Percentiles rank a stretch among this genome's conserved stretches.
Conservation (phyloP, 1,284 basidiomycete species). For the Inonotus obliquus region DNA sequence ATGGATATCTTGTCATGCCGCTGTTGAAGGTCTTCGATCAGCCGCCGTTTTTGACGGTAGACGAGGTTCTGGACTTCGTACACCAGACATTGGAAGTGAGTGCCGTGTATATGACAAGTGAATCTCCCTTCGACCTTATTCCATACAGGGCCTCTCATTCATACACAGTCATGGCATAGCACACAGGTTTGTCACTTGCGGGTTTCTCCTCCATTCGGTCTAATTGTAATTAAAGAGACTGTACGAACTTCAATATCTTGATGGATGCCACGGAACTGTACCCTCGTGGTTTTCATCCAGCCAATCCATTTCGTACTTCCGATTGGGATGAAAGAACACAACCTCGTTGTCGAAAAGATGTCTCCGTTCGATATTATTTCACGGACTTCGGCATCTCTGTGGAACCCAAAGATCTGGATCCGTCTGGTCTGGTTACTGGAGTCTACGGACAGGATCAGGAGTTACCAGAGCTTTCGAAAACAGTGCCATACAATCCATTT, state of each 20-base stretch:
- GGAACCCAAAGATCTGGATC: no score
- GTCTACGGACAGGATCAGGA: no score
- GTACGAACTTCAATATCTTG: constrained; percentile 22
- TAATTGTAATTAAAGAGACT: constrained; percentile 23
- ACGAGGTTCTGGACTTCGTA: constrained; percentile 12
- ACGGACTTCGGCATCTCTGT: constrained; percentile 30
- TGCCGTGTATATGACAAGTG: not conserved
- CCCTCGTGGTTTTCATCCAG: constrained; percentile 27
- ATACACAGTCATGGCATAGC: constrained; percentile 9
- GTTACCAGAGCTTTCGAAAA: no score
- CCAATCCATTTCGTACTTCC: no score
- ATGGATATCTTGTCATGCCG: constrained; percentile 5
- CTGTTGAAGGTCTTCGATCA: no score
- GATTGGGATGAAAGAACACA: not conserved
- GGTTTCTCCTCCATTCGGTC: not conserved
- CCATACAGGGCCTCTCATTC: constrained; percentile 1
- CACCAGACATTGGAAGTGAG: constrained; percentile 12
- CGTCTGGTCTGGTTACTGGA: no score
- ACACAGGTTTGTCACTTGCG: not conserved
- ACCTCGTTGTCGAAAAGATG: constrained; percentile 4
- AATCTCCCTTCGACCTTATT: not conserved
- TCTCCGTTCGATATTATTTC: constrained; percentile 26
- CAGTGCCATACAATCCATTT: no score
- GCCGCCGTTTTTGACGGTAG: constrained; percentile 4
- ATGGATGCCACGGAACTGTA: no score